Evolutionary conservation across 441 rosid species (phyloP).

Genomic region (Corymbia citriodora): DNA sequence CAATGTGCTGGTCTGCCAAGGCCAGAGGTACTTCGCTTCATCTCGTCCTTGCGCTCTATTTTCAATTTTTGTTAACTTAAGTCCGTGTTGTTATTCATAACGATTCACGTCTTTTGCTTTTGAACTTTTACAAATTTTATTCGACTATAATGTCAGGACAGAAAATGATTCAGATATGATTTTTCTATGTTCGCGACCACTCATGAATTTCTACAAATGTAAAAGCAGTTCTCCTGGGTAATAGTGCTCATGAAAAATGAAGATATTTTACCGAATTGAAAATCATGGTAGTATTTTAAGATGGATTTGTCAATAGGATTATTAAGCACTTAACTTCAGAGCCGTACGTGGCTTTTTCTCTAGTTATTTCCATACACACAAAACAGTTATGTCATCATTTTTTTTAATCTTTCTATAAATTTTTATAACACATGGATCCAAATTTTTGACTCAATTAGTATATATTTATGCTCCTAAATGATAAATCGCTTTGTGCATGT

Average conservation of each 20-base stretch:
- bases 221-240: background rate
- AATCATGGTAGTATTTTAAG: background rate
- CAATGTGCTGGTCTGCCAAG: accelerated
- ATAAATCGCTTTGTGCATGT: accelerated
- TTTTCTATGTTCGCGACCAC: background rate
- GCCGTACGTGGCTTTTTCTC: background rate
- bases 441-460: background rate
- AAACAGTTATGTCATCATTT: too few species aligned
- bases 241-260: background rate
- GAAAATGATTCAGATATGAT: too few species aligned
- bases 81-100: background rate
- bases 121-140: too few species aligned
- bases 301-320: background rate
- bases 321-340: background rate
- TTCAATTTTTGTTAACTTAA: too few species aligned
- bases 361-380: background rate
- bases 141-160: too few species aligned
- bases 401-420: accelerated
- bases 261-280: background rate
- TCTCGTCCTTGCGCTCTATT: too few species aligned
- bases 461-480: background rate
- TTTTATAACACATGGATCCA: background rate
- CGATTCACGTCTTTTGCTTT: too few species aligned
- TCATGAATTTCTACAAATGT: background rate
- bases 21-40: accelerated